These are phyloP conservation scores for Zasmidium citrigriseum DNA, from an alignment of 2,329 filamentous ascomycete species.

Conservation along the genomic window DNA sequence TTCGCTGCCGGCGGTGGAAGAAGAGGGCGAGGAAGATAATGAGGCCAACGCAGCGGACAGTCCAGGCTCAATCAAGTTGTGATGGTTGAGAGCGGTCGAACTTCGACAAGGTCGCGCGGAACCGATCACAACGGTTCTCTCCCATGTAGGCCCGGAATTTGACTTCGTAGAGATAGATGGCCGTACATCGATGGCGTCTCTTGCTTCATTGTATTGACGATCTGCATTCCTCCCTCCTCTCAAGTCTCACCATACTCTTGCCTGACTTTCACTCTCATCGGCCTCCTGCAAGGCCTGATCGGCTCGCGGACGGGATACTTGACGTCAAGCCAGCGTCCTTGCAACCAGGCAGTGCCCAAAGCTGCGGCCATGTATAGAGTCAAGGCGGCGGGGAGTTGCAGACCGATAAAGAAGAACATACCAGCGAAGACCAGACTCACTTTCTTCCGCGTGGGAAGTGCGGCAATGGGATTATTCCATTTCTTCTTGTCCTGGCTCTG, in stretches of 20 bases:
- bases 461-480: background rate
- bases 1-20: background rate
- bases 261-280: conserved; percentile 26
- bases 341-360: conserved; percentile 18
- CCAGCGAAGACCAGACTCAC: conserved; percentile 33
- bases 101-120: background rate
- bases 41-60: background rate
- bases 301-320: conserved; percentile 25
- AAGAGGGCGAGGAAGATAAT: background rate
- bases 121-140: no score
- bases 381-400: conserved; percentile 42
- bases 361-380: conserved; percentile 41
- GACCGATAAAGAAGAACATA: conserved; percentile 35
- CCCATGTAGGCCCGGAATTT: no score
- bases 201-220: no score
- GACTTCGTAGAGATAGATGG: no score
- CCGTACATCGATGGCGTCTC: no score
- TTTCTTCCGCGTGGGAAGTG: conserved; percentile 19
- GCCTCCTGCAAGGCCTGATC: conserved; percentile 29
- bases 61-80: background rate
- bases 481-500: background rate
- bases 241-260: conserved; percentile 15
- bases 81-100: background rate
- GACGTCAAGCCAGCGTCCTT: conserved; percentile 26
- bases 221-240: no score